These are phyloP conservation scores for Microcos paniculata DNA, from an alignment of 345 rosid species.

Conservation along the genomic window DNA sequence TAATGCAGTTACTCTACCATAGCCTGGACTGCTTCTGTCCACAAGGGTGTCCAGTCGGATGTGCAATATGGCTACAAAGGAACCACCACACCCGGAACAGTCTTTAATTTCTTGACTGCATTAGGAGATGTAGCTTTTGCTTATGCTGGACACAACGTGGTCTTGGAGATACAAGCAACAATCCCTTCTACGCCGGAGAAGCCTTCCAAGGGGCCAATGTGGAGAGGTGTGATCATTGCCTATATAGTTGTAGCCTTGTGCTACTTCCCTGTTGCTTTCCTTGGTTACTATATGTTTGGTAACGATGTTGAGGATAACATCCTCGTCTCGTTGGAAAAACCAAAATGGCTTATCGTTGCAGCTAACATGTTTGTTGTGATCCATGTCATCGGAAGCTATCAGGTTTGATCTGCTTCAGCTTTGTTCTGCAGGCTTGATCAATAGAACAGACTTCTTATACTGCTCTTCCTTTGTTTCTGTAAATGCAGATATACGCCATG, in stretches of 20 bases:
- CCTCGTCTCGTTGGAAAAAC: conserved; percentile 63
- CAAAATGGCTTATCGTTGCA: conserved; percentile 60
- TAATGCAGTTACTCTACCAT: conserved; percentile 71
- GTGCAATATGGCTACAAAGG: conserved; percentile 57
- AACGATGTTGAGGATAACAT: conserved; percentile 62
- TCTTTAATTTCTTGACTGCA: conserved; percentile 65
- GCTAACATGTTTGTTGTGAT: conserved; percentile 74
- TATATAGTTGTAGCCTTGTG: conserved; percentile 71
- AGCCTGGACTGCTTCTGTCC: conserved; percentile 65
- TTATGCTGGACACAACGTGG: conserved; percentile 84
- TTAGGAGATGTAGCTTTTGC: conserved; percentile 87
- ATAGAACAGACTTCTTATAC: neutral
- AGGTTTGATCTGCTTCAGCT: conserved; percentile 31
- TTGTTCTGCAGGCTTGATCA: neutral
- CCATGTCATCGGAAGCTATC: conserved; percentile 84
- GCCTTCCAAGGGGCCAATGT: conserved; percentile 87
- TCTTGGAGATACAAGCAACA: conserved; percentile 86
- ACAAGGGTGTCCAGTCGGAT: conserved; percentile 50
- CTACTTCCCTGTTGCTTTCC: conserved; percentile 78
- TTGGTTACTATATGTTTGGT: conserved; percentile 66
- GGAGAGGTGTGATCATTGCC: conserved; percentile 75
- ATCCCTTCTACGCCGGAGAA: conserved; percentile 84
- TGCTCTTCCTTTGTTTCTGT: neutral
- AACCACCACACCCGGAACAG: conserved; percentile 39
- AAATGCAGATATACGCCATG: conserved; percentile 46